Conservation (phyloP, 345 rosid species). For the Anacardium occidentale region DNA sequence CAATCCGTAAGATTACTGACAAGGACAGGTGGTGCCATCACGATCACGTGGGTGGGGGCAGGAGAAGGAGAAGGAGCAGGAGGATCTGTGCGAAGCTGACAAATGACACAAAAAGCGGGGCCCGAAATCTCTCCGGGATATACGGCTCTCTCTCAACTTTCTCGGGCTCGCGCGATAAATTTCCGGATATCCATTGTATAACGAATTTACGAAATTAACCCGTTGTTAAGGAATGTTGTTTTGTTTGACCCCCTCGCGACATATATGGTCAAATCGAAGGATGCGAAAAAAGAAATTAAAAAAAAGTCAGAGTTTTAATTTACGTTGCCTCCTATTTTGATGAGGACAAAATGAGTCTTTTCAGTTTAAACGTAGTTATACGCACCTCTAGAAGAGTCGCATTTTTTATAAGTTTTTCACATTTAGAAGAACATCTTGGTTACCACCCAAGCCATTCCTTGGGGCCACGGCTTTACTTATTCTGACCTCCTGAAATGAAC, state of each 20-base stretch:
- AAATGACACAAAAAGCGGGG: conserved; percentile 2
- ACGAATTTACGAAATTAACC: conserved; percentile 21
- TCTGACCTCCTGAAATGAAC: background rate
- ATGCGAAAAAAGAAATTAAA: background rate
- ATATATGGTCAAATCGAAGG: background rate
- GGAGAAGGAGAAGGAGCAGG: background rate
- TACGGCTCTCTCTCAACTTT: background rate
- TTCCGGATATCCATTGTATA: background rate
- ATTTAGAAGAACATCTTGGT: no score
- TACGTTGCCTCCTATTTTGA: no score
- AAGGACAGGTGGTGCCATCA: background rate
- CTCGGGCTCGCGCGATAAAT: background rate
- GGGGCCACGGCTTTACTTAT: background rate
- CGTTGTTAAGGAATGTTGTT: background rate
- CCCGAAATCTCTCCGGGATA: conserved; percentile 34
- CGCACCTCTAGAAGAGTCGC: no score
- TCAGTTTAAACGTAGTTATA: no score
- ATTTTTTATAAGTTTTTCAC: no score
- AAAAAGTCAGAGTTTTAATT: no score
- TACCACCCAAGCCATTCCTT: background rate
- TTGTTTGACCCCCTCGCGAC: no score
- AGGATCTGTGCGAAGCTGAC: background rate
- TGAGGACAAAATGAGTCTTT: no score
- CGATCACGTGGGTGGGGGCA: conserved; percentile 6
- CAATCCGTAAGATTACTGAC: background rate